Percentiles rank a stretch among this genome's conserved stretches.
phyloP scores from a whole-genome alignment of 495 filamentous ascomycete species.

The Aspergillus cavernicola region DNA sequence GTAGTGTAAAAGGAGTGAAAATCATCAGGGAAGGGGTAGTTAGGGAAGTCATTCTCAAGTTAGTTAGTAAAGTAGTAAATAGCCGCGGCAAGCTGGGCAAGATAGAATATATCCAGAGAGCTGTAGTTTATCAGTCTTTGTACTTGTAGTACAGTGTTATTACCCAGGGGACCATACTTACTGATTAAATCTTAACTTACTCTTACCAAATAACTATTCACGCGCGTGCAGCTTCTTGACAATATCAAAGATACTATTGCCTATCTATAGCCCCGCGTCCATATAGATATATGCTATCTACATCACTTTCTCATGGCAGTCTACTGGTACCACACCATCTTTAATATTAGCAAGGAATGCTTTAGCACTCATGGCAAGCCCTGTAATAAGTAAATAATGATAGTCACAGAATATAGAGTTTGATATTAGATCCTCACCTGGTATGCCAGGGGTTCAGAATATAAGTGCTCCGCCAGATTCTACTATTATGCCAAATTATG shows the following conservation, averaged over 20 bases:
- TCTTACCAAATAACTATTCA: slow-evolving; percentile 21
- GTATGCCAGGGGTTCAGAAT: too few relatives aligned
- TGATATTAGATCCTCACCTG: too few relatives aligned
- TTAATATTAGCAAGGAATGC: slow-evolving; percentile 18
- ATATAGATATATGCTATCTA: slow-evolving; percentile 22
- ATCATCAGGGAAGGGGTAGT: neutral
- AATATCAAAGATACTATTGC: slow-evolving; percentile 17
- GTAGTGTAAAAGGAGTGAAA: neutral
- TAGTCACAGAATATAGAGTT: too few relatives aligned
- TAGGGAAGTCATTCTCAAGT: slow-evolving; percentile 23
- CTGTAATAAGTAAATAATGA: neutral
- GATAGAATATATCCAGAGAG: slow-evolving; percentile 24
- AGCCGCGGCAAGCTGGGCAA: slow-evolving; percentile 24
- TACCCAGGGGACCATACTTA: slow-evolving; percentile 10
- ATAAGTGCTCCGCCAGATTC: too few relatives aligned
- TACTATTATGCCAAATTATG: too few relatives aligned
- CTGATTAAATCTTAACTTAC: slow-evolving; percentile 24
- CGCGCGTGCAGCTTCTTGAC: slow-evolving; percentile 22
- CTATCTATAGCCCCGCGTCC: slow-evolving; percentile 18
- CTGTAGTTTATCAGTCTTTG: too few relatives aligned
- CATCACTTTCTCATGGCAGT: slow-evolving; percentile 19
- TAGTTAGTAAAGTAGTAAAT: slow-evolving; percentile 19
- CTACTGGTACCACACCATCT: slow-evolving; percentile 15
- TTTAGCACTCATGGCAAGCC: slow-evolving; percentile 15
- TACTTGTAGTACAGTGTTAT: slow-evolving; percentile 3